Evolutionary conservation across 2,329 filamentous ascomycete species (phyloP), one percentile per base, ranked within the genome.

Genomic region (Lachnellula hyalina): DNA sequence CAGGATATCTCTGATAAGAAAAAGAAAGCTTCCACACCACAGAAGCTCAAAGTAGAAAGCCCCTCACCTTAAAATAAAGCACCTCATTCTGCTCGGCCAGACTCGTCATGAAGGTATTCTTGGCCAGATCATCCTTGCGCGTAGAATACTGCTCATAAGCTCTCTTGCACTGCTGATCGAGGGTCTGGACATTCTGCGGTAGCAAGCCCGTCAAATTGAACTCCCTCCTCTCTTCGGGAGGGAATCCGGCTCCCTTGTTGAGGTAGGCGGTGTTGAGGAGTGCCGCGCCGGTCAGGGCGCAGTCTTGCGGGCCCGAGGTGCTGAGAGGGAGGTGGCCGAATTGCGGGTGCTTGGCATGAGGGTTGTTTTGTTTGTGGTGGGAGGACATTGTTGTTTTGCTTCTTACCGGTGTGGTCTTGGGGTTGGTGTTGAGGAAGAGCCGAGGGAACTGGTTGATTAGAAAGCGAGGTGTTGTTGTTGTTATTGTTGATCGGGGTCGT

Each of bases 101-200:
- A 49, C 86, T 90, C 0, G 87, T 89, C 77, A 96, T 80, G 67
- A 96, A 96, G 0, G 89, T 92, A 64, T 96, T 96, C 74, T 94
- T 95, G 40, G 86, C 85, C 38, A 96, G 72, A 59, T 86, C 80
- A 67, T 86, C 81, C 0, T 72, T 68, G 3, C 81, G 77, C 2
- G 76, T 81, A 19, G 72, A 74, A 71, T 92, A 96, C 68, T 96
- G 91, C 62, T 90, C 73, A 68, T 95, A 95, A 1, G 91, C 90
- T 23, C 91, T 81, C 54, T 82, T 73, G 49, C 83, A 82, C 68
- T 96, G 91, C 65, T 90, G 83, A 4, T 92, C 86, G 5, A 96
- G 77, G 0, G 83, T 87, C 67, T 93, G 87, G 6, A 90, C 75
- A 65, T 85, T 80, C 8, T 81, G 77, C 0, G 91, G 91, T 0